Base-by-base conservation (phyloP, 306 rosid genomes). In the Ziziphus jujuba region DNA sequence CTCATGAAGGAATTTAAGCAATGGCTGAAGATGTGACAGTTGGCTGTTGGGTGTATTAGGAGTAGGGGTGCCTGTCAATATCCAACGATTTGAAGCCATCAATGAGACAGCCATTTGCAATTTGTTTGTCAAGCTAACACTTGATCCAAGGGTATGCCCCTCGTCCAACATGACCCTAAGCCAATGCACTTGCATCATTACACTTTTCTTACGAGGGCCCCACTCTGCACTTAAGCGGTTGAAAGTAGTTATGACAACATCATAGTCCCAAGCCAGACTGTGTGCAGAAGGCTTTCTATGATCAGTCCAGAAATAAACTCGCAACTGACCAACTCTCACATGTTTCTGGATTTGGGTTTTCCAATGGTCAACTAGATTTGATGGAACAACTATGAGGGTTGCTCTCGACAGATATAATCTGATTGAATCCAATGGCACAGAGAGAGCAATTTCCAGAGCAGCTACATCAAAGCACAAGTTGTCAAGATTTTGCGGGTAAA, bases 101-200 rank as follows among this genome's bases (percentile, higher is more conserved):
- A 93, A 75, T n/a, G 98, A 93, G 77, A 93, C 78, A 56, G 97
- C 91, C 98, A 93, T 90, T 76, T 88, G 98, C 87, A 93, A 80
- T 83, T 93, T 93, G 83, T 93, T 90, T 63, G 97, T 90, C 76
- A 93, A 80, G 83, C 69, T 87, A 67, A 93, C 62, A 70, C 97
- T 93, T 66, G 97, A 90, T 69, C 98, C 97, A 75, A 93, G 98
- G 72, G 97, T 93, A 85, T 93, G 97, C 48, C 98, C 98, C 77
- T 93, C 98, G 73, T 93, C 98, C 80, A 93, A 87, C 69, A 93
- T 82, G 77, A 93, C 72, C 82, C 98, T 84, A 75, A 83, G 80
- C 98, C 98, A 93, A 77, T 93, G 98, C 59, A 93, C 92, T 75
- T 93, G 96, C 87, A 68, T 83, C 75, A 90, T 57, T 63, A 62